Percentiles rank a stretch among this genome's conserved stretches.
Evolutionary conservation across 805 yeast species (phyloP).

Genomic region (Pichia ethanolica): DNA sequence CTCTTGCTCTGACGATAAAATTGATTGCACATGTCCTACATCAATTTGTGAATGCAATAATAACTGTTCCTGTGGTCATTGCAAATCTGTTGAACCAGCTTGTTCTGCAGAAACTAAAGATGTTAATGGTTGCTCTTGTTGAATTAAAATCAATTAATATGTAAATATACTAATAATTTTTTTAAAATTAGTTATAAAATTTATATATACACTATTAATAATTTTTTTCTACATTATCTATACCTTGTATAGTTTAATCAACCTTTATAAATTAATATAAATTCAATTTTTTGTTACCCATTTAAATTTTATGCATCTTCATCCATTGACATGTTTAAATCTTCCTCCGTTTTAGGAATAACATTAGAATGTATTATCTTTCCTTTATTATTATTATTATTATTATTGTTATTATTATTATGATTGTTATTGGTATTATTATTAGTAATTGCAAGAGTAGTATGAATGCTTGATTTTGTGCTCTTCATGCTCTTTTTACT

Average conservation of each 20-base stretch:
- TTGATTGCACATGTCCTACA: slow-evolving; percentile 7
- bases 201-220: too few relatives aligned
- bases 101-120: too few relatives aligned
- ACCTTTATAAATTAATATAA: too few relatives aligned
- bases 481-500: neutral
- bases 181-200: too few relatives aligned
- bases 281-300: too few relatives aligned
- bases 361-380: neutral
- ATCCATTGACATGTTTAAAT: slow-evolving; percentile 6
- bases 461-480: neutral
- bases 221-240: too few relatives aligned
- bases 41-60: slow-evolving; percentile 7
- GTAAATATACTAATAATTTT: too few relatives aligned
- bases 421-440: neutral
- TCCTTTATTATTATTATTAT: neutral
- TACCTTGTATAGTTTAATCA: neutral
- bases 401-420: neutral
- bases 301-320: neutral
- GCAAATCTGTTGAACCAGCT: neutral
- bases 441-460: neutral
- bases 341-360: neutral
- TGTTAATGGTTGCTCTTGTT: neutral
- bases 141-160: neutral
- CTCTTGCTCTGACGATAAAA: slow-evolving; percentile 6
- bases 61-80: slow-evolving; percentile 5